Evolutionary conservation across 1,284 basidiomycete genomes (phyloP).

Genomic region (Lentinula novae-zelandiae): DNA sequence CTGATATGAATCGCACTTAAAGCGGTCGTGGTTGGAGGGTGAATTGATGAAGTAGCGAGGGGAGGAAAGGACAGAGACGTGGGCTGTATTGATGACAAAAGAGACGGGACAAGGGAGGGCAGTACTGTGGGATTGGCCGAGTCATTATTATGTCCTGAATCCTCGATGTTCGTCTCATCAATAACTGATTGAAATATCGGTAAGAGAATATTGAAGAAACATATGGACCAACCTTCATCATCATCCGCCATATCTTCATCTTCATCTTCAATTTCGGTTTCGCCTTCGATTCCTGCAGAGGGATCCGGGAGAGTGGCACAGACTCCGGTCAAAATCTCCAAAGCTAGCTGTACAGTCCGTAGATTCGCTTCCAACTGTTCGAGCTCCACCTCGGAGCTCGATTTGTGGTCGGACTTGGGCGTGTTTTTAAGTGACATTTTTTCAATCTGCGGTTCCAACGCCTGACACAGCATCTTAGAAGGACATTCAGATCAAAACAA

Average conservation of each 20-base stretch:
- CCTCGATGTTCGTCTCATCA: conserved; percentile 25
- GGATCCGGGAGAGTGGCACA: conserved; percentile 86
- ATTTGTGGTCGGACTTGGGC: conserved; percentile 72
- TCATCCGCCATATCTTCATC: conserved; percentile 33
- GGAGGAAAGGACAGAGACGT: conserved; percentile 82
- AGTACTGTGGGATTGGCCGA: conserved; percentile 31
- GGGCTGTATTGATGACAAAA: conserved; percentile 67
- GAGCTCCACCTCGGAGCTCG: conserved; percentile 63
- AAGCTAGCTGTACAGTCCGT: conserved; percentile 70
- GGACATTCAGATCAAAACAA: background rate
- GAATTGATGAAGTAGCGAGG: conserved; percentile 57
- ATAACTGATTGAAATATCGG: conserved; percentile 17
- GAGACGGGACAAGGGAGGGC: conserved; percentile 52
- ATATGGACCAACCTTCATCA: conserved; percentile 20
- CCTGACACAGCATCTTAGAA: conserved; percentile 24
- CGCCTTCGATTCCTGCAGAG: conserved; percentile 23
- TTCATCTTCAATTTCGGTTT: conserved; percentile 29
- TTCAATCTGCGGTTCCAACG: conserved; percentile 48
- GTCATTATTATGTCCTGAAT: conserved; percentile 30
- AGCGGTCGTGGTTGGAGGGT: conserved; percentile 83
- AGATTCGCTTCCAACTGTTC: conserved; percentile 73
- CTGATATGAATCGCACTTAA: conserved; percentile 79
- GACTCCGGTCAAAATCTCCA: conserved; percentile 84
- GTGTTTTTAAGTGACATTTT: conserved; percentile 55
- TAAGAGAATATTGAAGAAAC: no score